phyloP scores from a whole-genome alignment of 192 early-diverging fungal species.

The Gaertneriomyces semiglobifer region DNA sequence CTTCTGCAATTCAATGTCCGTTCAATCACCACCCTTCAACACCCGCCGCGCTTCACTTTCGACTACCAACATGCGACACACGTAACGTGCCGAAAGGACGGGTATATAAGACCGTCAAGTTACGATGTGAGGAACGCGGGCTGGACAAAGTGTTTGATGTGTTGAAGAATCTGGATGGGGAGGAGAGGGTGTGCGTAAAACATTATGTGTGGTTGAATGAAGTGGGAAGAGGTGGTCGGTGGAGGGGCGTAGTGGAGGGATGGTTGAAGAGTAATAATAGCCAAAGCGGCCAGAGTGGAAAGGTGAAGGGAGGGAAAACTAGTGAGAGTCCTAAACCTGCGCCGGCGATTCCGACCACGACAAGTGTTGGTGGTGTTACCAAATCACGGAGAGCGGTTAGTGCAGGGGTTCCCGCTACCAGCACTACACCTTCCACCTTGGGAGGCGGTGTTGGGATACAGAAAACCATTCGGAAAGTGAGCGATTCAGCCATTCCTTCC shows the following conservation, averaged over 20 bases:
- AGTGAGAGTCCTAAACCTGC: neutral
- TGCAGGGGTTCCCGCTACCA: neutral
- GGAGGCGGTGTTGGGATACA: neutral
- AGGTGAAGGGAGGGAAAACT: neutral
- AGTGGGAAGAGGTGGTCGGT: conserved; percentile 2
- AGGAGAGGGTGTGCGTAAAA: conserved; percentile 19
- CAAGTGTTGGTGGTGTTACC: neutral
- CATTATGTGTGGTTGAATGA: conserved; percentile 22
- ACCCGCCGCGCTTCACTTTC: conserved; percentile 7
- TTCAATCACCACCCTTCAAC: too few species aligned
- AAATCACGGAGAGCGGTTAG: conserved; percentile 4
- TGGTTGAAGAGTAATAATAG: conserved; percentile 7
- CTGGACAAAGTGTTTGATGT: conserved; percentile 19
- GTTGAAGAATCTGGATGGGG: conserved; percentile 9
- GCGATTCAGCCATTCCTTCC: too few species aligned
- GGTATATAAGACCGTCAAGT: conserved; percentile 11
- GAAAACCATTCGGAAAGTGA: neutral
- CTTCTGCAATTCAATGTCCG: too few species aligned
- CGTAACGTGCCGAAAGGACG: conserved; percentile 9
- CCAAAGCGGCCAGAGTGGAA: neutral
- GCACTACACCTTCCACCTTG: neutral
- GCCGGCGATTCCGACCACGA: neutral
- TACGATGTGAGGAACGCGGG: conserved; percentile 12
- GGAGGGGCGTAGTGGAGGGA: conserved; percentile 15
- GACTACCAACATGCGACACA: conserved; percentile 13